These are phyloP conservation scores for Orbilia javanica DNA, from an alignment of 2,329 filamentous ascomycete species.

Conservation along the genomic window DNA sequence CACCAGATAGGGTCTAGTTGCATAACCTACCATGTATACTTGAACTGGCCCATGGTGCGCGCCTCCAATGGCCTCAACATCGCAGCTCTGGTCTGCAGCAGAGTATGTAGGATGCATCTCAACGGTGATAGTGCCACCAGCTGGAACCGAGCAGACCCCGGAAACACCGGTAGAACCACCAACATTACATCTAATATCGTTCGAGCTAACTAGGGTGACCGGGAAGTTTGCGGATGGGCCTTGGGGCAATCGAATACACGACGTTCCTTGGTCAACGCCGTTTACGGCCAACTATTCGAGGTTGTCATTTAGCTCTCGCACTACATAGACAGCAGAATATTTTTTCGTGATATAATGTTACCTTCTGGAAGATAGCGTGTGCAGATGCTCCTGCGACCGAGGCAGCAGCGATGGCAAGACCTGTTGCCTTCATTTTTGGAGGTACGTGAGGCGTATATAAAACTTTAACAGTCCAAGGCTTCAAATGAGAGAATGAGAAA, in stretches of 20 bases:
- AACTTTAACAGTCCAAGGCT: background rate
- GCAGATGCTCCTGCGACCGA: constrained; percentile 29
- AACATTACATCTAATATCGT: constrained; percentile 69
- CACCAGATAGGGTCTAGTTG: background rate
- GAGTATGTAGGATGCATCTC: constrained; percentile 71
- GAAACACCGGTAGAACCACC: constrained; percentile 64
- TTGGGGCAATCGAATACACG: constrained; percentile 68
- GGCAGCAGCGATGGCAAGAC: constrained; percentile 31
- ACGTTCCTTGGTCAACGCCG: constrained; percentile 67
- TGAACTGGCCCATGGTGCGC: constrained; percentile 71
- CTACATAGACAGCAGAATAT: too few species aligned
- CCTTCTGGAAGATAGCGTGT: constrained; percentile 47
- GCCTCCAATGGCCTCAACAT: constrained; percentile 70
- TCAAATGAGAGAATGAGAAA: background rate
- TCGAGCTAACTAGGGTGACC: constrained; percentile 68
- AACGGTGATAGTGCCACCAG: constrained; percentile 69
- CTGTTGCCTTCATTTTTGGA: constrained; percentile 39
- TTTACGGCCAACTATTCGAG: constrained; percentile 67
- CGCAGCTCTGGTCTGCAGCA: constrained; percentile 67
- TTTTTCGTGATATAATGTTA: too few species aligned
- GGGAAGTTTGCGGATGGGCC: constrained; percentile 68
- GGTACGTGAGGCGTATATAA: background rate
- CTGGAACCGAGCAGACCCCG: constrained; percentile 67
- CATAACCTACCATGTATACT: constrained; percentile 67
- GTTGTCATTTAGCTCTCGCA: background rate